These are phyloP conservation scores for Fusarium pseudonygamai DNA, from an alignment of 2,329 filamentous ascomycete species.

Conservation along the genomic window DNA sequence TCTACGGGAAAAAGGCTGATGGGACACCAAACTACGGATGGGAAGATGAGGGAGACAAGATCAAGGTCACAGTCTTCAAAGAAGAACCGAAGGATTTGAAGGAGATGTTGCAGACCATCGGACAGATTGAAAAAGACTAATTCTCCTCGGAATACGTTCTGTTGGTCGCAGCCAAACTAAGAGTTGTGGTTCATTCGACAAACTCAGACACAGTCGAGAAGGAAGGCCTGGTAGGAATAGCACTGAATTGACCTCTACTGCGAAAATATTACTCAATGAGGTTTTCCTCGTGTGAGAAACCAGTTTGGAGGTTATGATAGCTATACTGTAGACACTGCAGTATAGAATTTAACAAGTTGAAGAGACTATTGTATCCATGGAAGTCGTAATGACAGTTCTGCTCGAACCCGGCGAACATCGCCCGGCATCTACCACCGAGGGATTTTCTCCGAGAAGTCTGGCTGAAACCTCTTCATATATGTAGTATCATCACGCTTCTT, in stretches of 20 bases:
- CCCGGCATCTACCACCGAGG: conserved; percentile 44
- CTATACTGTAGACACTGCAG: fast-evolving
- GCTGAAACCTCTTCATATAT: conserved; percentile 50
- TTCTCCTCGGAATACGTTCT: neutral
- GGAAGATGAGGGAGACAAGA: neutral
- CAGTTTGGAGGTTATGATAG: fast-evolving
- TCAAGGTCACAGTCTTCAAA: neutral
- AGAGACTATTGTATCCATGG: neutral
- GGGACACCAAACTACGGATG: neutral
- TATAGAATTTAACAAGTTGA: too few species aligned
- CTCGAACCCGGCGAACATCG: fast-evolving
- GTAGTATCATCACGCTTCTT: conserved; percentile 51
- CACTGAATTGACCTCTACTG: too few species aligned
- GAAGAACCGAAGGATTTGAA: neutral
- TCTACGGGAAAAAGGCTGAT: neutral
- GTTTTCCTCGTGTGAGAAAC: neutral
- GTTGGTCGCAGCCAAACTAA: fast-evolving
- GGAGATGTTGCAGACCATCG: neutral
- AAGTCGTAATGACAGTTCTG: neutral
- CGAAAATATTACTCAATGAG: neutral
- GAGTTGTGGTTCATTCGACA: neutral
- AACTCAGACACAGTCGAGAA: too few species aligned
- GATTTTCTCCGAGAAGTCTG: conserved; percentile 47
- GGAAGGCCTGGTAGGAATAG: too few species aligned
- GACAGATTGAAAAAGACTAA: neutral